Evolutionary conservation across 2,329 filamentous ascomycete genomes (phyloP).

Genomic region (Nemania abortiva): DNA sequence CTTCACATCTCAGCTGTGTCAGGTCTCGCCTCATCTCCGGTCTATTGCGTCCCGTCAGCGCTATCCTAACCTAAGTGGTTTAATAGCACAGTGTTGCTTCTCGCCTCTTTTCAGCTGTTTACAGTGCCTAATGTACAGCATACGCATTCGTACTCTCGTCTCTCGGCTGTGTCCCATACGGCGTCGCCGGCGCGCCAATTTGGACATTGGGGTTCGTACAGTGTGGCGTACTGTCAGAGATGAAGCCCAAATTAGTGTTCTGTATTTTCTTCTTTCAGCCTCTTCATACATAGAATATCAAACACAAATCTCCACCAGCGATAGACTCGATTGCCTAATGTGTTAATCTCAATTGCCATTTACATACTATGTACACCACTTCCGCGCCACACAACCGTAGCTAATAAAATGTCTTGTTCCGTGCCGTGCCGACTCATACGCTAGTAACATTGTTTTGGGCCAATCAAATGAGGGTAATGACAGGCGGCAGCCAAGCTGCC

Average conservation of each 20-base stretch:
- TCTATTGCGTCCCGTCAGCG: not conserved
- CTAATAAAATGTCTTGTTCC: no score
- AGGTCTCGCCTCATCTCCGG: not conserved
- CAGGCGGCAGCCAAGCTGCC: not conserved
- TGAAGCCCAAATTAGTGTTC: not conserved
- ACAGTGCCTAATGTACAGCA: no score
- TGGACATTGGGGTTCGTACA: not conserved
- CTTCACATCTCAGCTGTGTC: slow-evolving; percentile 6
- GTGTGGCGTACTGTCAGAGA: not conserved
- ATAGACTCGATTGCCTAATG: not conserved
- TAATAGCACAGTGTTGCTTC: slow-evolving; percentile 23
- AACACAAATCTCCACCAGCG: slow-evolving; percentile 6
- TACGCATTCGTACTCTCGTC: no score
- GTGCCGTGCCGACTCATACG: not conserved
- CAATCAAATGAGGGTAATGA: slow-evolving; percentile 27
- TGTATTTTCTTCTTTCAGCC: slow-evolving; percentile 15
- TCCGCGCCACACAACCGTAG: not conserved
- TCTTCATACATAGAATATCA: slow-evolving; percentile 5
- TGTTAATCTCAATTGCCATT: not conserved
- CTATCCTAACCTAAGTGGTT: slow-evolving; percentile 1
- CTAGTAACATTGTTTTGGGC: not conserved
- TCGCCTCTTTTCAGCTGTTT: slow-evolving; percentile 7
- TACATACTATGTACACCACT: not conserved
- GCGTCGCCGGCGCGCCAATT: slow-evolving; percentile 3
- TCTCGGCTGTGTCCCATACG: slow-evolving; percentile 10